These are phyloP conservation scores for Exserohilum turcica DNA, from an alignment of 2,329 filamentous ascomycete genomes.

Conservation along the genomic window DNA sequence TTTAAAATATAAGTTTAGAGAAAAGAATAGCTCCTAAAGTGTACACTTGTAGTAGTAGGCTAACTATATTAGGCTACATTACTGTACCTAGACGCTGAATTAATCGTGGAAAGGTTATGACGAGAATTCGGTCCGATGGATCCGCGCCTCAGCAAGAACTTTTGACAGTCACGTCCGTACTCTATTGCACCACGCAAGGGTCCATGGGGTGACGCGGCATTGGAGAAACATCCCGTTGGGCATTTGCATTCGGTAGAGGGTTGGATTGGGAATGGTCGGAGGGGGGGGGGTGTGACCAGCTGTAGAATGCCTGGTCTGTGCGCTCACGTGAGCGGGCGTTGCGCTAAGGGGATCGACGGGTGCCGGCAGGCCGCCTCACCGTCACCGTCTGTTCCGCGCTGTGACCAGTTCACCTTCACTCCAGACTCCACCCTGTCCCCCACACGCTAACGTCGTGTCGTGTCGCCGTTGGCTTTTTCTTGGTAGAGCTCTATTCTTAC, in stretches of 20 bases:
- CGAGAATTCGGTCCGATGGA: no score
- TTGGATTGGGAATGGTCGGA: not conserved
- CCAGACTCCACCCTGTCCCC: no score
- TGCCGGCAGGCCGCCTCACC: not conserved
- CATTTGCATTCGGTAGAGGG: not conserved
- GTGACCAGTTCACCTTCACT: not conserved
- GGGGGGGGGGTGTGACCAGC: no score
- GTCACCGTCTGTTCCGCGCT: constrained; percentile 1
- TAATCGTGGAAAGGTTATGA: no score
- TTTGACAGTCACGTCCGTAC: no score
- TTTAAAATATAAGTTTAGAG: not conserved
- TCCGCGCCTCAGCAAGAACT: no score
- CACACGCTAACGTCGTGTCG: not conserved
- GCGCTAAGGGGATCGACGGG: constrained; percentile 1
- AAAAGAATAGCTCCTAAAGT: no score
- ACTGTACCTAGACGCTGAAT: no score
- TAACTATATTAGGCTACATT: no score
- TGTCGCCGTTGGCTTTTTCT: not conserved
- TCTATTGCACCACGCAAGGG: constrained; percentile 18
- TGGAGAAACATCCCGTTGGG: not conserved
- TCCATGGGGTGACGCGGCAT: not conserved
- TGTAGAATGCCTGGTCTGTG: not conserved
- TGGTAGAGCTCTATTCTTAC: not conserved
- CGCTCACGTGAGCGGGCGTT: constrained; percentile 8
- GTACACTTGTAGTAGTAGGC: no score